Conservation (phyloP, 2,329 filamentous ascomycete species). For the Berkeleyomyces basicola region DNA sequence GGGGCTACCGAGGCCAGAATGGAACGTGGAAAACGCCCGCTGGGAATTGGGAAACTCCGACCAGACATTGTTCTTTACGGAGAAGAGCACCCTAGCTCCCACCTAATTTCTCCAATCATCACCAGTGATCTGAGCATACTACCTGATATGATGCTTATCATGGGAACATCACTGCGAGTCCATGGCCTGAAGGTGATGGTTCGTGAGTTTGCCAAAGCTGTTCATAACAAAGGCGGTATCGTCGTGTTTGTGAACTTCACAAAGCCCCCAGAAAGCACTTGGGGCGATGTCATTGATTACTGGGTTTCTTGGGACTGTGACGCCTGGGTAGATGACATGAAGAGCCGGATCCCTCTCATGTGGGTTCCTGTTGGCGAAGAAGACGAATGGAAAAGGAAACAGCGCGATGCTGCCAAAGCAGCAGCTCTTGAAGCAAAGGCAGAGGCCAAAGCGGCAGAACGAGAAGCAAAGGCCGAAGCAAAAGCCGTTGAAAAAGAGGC, state of each 20-base stretch:
- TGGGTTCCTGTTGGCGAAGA: constrained; percentile 36
- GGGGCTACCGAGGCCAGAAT: constrained; percentile 44
- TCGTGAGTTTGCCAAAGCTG: constrained; percentile 52
- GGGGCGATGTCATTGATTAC: constrained; percentile 58
- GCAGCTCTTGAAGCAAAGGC: constrained; percentile 11
- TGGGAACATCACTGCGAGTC: constrained; percentile 55
- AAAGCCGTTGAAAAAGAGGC: constrained; percentile 6
- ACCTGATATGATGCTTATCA: constrained; percentile 51
- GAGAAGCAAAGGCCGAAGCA: constrained; percentile 7
- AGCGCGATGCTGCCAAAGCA: constrained; percentile 18
- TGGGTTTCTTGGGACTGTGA: constrained; percentile 64
- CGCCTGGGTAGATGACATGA: constrained; percentile 51
- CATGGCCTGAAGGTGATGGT: constrained; percentile 57
- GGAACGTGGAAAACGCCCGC: constrained; percentile 47
- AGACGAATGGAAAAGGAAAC: constrained; percentile 28
- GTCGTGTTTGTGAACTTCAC: constrained; percentile 61
- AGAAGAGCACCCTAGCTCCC: constrained; percentile 53
- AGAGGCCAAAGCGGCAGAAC: constrained; percentile 7
- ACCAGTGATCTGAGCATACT: constrained; percentile 48
- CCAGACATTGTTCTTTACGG: constrained; percentile 62
- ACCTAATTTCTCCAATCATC: constrained; percentile 50
- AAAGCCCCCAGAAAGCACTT: constrained; percentile 53
- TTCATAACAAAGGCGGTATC: constrained; percentile 50
- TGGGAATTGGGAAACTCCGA: constrained; percentile 50
- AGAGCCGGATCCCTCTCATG: constrained; percentile 38